phyloP scores from a whole-genome alignment of 305 asterid species.

The Solanum hybrid region DNA sequence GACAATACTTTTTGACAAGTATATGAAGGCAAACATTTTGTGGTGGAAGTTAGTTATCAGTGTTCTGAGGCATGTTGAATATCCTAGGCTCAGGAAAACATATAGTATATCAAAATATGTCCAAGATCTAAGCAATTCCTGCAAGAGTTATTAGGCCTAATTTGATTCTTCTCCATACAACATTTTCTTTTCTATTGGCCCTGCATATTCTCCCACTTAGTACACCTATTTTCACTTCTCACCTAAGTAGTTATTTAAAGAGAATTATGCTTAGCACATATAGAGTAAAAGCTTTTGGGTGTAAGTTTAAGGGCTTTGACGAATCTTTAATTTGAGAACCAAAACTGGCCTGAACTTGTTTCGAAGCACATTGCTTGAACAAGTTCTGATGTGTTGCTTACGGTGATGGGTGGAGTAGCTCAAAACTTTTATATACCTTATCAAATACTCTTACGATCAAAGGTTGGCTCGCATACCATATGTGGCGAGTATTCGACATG shows the following conservation, averaged over 20 bases:
- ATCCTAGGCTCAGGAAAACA: neutral
- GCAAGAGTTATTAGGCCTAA: neutral
- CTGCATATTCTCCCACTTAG: neutral
- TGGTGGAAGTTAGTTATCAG: neutral
- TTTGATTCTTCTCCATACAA: neutral
- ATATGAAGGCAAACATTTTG: neutral
- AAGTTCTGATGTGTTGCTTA: neutral
- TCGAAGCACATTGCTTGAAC: neutral
- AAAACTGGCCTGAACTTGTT: neutral
- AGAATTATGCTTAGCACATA: neutral
- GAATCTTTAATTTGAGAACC: neutral
- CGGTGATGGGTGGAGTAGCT: neutral
- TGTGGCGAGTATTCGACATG: neutral
- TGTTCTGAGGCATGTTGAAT: neutral
- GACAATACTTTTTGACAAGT: neutral
- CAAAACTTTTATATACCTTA: neutral
- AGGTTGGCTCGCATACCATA: neutral
- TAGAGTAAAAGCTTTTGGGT: neutral
- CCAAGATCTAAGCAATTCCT: neutral
- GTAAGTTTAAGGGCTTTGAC: neutral
- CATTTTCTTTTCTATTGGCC: neutral
- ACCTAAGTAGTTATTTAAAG: neutral
- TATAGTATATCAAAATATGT: neutral
- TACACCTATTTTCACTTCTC: neutral
- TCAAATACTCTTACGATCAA: neutral